phyloP scores from a whole-genome alignment of 257 asterid species.

The Solanum dulcamara region DNA sequence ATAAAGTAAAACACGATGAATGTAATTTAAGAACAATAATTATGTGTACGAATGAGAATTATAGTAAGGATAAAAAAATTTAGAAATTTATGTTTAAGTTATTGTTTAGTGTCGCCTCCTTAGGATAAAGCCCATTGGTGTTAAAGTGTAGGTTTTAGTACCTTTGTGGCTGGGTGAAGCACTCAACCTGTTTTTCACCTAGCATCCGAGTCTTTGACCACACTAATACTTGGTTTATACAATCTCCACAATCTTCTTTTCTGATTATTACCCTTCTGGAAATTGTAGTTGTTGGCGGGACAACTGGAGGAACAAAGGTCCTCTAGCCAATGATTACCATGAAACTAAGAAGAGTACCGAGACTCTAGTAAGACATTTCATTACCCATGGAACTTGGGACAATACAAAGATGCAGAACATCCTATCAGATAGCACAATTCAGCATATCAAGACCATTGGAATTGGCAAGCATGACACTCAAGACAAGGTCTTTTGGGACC shows the following conservation, averaged over 20 bases:
- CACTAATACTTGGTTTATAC: background rate
- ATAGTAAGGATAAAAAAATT: background rate
- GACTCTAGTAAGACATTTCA: background rate
- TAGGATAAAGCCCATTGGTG: background rate
- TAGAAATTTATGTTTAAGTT: background rate
- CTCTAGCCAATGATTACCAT: background rate
- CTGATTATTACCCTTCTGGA: background rate
- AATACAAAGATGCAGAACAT: background rate
- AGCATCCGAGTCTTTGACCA: background rate
- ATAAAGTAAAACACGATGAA: background rate
- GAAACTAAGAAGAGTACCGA: background rate
- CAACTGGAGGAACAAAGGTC: background rate
- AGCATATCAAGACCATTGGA: background rate
- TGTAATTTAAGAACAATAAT: background rate
- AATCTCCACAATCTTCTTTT: background rate
- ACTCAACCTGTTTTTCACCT: background rate
- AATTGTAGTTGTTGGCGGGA: background rate
- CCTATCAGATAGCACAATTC: background rate
- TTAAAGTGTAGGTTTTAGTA: background rate
- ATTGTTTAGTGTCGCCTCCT: background rate
- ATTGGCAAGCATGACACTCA: background rate
- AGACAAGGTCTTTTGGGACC: background rate
- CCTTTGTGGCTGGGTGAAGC: background rate
- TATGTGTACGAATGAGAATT: background rate
- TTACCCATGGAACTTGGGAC: background rate